Evolutionary conservation across 2,329 filamentous ascomycete species (phyloP).

Genomic region (Pestalotiopsis sp.): DNA sequence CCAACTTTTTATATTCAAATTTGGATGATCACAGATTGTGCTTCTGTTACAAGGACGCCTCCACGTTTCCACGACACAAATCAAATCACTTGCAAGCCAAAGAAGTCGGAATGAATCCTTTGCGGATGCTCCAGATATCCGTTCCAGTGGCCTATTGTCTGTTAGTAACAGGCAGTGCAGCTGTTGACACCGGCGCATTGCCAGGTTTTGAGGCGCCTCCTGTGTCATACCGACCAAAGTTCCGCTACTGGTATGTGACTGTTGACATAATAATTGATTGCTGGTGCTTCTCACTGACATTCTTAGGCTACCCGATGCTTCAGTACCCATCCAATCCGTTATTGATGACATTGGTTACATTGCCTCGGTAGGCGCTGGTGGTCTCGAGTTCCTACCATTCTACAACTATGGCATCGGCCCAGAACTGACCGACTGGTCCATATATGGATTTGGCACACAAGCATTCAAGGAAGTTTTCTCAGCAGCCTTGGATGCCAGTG

Average conservation of each 20-base stretch:
- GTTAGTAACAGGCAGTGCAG: background rate
- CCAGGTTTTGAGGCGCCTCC: background rate
- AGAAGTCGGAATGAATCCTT: background rate
- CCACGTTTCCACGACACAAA: background rate
- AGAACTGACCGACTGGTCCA: slow-evolving; percentile 27
- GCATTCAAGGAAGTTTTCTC: slow-evolving; percentile 23
- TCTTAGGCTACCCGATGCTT: slow-evolving; percentile 27
- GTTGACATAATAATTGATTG: background rate
- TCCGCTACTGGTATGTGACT: slow-evolving; percentile 8
- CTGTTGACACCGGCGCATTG: background rate
- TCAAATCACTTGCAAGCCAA: background rate
- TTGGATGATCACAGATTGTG: background rate
- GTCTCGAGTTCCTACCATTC: slow-evolving; percentile 27
- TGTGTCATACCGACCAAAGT: background rate
- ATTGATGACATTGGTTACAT: slow-evolving; percentile 21
- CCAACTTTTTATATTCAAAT: no score
- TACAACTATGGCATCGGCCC: slow-evolving; percentile 28
- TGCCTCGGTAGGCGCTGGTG: slow-evolving; percentile 22
- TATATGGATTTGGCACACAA: slow-evolving; percentile 43
- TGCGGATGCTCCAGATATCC: background rate
- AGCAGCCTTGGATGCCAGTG: slow-evolving; percentile 18
- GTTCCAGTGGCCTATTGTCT: background rate
- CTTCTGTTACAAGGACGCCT: background rate
- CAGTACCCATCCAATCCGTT: slow-evolving; percentile 19
- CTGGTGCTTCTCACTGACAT: background rate